phyloP scores from a whole-genome alignment of 179 eudicot genomes.

The Beta macrorhiza region DNA sequence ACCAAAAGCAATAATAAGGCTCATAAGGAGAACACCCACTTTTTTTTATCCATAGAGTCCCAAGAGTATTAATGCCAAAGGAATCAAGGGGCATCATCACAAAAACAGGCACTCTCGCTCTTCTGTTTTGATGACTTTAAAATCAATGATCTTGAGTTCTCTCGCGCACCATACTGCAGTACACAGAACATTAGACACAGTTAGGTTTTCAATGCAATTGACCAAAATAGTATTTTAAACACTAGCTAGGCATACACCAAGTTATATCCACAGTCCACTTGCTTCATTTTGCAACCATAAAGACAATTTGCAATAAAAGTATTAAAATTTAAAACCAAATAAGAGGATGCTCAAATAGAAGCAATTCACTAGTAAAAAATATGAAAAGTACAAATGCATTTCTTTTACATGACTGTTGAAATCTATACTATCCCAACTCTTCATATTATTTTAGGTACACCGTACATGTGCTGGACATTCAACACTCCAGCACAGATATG shows the following conservation, averaged over 20 bases:
- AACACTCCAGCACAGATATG: too few relatives aligned
- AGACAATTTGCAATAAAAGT: background rate
- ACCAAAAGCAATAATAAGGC: background rate
- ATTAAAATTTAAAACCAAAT: background rate
- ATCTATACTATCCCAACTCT: background rate
- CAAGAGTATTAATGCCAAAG: conserved; percentile 46
- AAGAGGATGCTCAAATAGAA: background rate
- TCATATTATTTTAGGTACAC: too few relatives aligned
- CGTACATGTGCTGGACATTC: too few relatives aligned
- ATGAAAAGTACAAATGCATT: background rate
- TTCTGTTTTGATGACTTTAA: conserved; percentile 53
- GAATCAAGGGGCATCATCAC: conserved; percentile 68
- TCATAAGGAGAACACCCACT: conserved; percentile 27
- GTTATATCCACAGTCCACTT: background rate
- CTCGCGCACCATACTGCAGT: conserved; percentile 59
- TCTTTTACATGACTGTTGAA: background rate
- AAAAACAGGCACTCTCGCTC: conserved; percentile 46
- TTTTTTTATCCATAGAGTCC: conserved; percentile 45
- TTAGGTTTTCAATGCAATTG: background rate
- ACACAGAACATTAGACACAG: conserved; percentile 1
- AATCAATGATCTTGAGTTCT: conserved; percentile 48
- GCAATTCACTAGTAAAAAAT: background rate
- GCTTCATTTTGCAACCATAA: background rate
- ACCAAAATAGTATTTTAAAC: background rate
- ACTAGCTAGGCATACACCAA: background rate